Conservation (phyloP, 495 filamentous ascomycete species). For the Penicillium lagena region DNA sequence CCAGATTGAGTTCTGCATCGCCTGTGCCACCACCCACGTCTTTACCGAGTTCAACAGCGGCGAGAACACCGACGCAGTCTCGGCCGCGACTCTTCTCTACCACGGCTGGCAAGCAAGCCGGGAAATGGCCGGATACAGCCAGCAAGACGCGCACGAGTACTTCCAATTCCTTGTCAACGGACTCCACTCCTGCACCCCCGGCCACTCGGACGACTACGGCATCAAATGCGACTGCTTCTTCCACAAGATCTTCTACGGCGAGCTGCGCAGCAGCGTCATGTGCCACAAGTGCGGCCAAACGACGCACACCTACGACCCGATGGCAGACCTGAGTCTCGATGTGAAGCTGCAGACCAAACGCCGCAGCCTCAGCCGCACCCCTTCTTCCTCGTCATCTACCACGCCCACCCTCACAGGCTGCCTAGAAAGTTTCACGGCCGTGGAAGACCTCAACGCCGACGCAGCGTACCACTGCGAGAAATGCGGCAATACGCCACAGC, state of each 20-base stretch:
- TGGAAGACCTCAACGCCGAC: slow-evolving; percentile 64
- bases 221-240: slow-evolving; percentile 77
- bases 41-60: slow-evolving; percentile 82
- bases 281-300: slow-evolving; percentile 75
- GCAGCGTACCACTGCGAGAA: slow-evolving; percentile 70
- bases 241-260: slow-evolving; percentile 83
- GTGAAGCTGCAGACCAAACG: slow-evolving; percentile 54
- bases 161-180: slow-evolving; percentile 88
- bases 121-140: slow-evolving; percentile 82
- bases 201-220: slow-evolving; percentile 43
- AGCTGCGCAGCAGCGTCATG: slow-evolving; percentile 77
- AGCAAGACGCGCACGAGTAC: slow-evolving; percentile 94
- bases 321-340: slow-evolving; percentile 80
- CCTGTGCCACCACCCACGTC: slow-evolving; percentile 84
- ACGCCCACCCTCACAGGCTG: slow-evolving; percentile 62
- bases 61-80: slow-evolving; percentile 78
- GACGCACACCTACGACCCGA: slow-evolving; percentile 73
- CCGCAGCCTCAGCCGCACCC: slow-evolving; percentile 39
- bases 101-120: slow-evolving; percentile 40
- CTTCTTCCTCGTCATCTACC: slow-evolving; percentile 23
- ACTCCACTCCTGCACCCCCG: slow-evolving; percentile 52
- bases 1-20: slow-evolving; percentile 53
- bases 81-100: slow-evolving; percentile 68
- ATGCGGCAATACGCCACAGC: slow-evolving; percentile 60
- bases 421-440: slow-evolving; percentile 70